A percentile compares a stretch with the other conserved stretches of the same genome.
Conservation (phyloP, 192 early-diverging fungal genomes). For the Gaertneriomyces semiglobifer region DNA sequence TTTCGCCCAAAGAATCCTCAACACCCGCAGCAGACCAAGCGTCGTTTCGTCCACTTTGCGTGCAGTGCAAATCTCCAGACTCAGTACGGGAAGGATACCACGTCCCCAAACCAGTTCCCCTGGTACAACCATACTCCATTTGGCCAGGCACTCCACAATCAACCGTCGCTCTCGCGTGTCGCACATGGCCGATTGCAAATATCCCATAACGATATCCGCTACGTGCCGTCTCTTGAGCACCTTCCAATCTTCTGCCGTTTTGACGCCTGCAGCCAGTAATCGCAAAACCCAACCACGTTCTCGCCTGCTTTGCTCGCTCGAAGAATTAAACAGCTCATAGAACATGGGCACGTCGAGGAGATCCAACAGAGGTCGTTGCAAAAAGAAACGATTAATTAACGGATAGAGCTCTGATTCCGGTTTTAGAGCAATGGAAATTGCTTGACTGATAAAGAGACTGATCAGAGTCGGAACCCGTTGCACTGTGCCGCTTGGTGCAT, state of each 20-base stretch:
- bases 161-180: conserved; percentile 49
- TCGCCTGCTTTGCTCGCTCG: conserved; percentile 55
- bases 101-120: too few relatives aligned
- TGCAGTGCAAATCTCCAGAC: too few relatives aligned
- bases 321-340: conserved; percentile 71
- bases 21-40: too few relatives aligned
- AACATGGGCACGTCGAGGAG: conserved; percentile 78
- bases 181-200: conserved; percentile 64
- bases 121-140: too few relatives aligned
- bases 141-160: conserved; percentile 17
- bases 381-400: conserved; percentile 68
- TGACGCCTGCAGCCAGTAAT: conserved; percentile 59
- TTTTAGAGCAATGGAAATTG: conserved; percentile 55
- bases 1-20: too few relatives aligned
- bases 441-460: conserved; percentile 65
- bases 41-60: too few relatives aligned
- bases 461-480: conserved; percentile 66
- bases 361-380: conserved; percentile 69
- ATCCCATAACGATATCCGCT: conserved; percentile 63
- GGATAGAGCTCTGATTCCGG: conserved; percentile 77
- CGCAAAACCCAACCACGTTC: conserved; percentile 75
- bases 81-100: too few relatives aligned
- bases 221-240: conserved; percentile 67
- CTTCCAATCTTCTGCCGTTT: conserved; percentile 61
- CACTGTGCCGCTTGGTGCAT: conserved; percentile 5